Percentiles rank a stretch among this genome's conserved stretches.
phyloP scores from a whole-genome alignment of 345 rosid genomes.

The Linum tenue region DNA sequence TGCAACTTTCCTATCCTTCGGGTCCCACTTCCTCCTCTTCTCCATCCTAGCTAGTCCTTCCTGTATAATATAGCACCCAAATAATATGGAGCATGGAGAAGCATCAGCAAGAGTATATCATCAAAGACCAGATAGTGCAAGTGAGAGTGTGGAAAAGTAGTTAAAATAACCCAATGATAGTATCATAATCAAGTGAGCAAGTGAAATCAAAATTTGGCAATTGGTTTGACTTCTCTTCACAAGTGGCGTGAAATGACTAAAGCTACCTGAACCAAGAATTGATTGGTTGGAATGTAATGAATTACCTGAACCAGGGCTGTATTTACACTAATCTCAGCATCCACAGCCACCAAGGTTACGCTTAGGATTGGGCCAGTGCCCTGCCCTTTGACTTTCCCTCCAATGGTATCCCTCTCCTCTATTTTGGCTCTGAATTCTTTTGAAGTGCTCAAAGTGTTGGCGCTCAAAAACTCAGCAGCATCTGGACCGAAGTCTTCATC shows the following conservation, averaged over 20 bases:
- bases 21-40: conserved; percentile 72
- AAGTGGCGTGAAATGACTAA: background rate
- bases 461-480: conserved; percentile 74
- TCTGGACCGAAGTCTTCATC: conserved; percentile 82
- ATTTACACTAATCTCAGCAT: conserved; percentile 73
- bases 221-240: no score
- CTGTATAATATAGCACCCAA: conserved; percentile 27
- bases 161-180: no score
- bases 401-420: conserved; percentile 82
- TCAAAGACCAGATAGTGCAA: background rate
- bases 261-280: no score
- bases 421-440: conserved; percentile 67
- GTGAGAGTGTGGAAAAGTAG: no score
- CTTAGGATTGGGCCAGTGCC: conserved; percentile 69
- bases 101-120: background rate
- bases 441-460: conserved; percentile 42
- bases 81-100: no score
- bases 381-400: conserved; percentile 89
- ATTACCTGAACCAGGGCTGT: conserved; percentile 81
- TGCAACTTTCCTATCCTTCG: conserved; percentile 51
- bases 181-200: no score
- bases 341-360: conserved; percentile 65
- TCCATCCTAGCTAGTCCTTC: conserved; percentile 92
- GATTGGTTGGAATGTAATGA: no score
- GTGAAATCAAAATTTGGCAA: no score